These are phyloP conservation scores for Tephrocybe sp. DNA, from an alignment of 768 basidiomycete genomes.

Conservation along the genomic window DNA sequence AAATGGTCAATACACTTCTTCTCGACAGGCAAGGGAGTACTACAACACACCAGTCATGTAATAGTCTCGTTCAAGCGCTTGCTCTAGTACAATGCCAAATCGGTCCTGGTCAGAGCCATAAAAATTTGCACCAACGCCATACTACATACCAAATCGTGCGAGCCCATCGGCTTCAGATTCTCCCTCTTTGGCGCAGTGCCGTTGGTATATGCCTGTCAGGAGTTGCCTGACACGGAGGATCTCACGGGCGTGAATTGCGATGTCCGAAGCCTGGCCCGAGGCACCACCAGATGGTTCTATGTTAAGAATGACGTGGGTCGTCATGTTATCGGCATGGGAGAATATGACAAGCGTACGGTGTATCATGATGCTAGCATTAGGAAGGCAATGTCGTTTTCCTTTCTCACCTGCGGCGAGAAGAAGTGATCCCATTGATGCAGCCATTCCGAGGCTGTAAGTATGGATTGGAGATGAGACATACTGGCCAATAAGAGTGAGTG, in stretches of 20 bases:
- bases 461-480: conserved; percentile 95
- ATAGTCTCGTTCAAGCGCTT: conserved; percentile 89
- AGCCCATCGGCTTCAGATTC: conserved; percentile 66
- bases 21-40: conserved; percentile 12
- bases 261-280: conserved; percentile 92
- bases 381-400: conserved; percentile 89
- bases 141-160: conserved; percentile 70
- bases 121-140: conserved; percentile 9
- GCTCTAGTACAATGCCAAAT: conserved; percentile 49
- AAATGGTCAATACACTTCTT: conserved; percentile 11
- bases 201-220: conserved; percentile 86
- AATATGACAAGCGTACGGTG: conserved; percentile 61
- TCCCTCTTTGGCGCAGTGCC: conserved; percentile 69
- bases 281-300: conserved; percentile 96
- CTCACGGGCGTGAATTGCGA: conserved; percentile 96
- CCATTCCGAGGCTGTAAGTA: conserved; percentile 94
- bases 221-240: conserved; percentile 85
- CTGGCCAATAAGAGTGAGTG: conserved; percentile 36
- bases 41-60: conserved; percentile 79
- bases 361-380: conserved; percentile 97
- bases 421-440: conserved; percentile 94
- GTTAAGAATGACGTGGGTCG: conserved; percentile 2
- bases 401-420: conserved; percentile 88
- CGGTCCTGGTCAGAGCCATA: conserved; percentile 8
- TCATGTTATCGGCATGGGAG: not conserved